Evolutionary conservation across 495 filamentous ascomycete species (phyloP), one percentile per base, ranked within the genome.

Genomic region (Parmelia sp.): DNA sequence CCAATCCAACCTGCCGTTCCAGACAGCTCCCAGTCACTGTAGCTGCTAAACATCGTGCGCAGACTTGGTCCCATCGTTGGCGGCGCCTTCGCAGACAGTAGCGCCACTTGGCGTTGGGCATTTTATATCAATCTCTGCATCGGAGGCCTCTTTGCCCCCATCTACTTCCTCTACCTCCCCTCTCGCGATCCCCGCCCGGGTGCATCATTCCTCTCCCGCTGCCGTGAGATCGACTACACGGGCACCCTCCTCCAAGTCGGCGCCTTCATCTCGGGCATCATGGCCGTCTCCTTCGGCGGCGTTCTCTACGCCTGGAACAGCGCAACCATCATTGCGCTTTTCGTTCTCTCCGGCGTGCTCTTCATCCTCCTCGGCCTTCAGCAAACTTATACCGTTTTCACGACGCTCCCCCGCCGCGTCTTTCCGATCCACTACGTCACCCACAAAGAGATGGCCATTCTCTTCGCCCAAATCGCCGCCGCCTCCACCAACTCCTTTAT

Each of bases 271-370:
- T 71, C 73, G 3, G 77, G 78, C 55, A 72, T 79, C 29, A 75
- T 83, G 67, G 80, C 78, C 23, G 74, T 85, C 66, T 76, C 71
- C 61, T 80, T 88, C 60, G 85, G 82, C 31, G 85, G 85, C 21
- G 66, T 74, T 39, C 56, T 76, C 7, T 89, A 79, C 68, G 66
- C 74, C 5, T 88, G 85, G 85, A 71, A 75, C 29, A 72, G 71
- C 56, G 77, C 75, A 6, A 75, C 71, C 17, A 84, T 82, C 36
- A 87, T 90, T 56, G 78, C 75, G 0, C 67, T 82, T 9, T 79
- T 85, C 58, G 77, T 83, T 29, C 72, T 78, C 15, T 81, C 78
- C 19, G 82, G 76, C 25, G 74, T 85, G 0, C 65, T 87, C 9
- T 73, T 85, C 37, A 69, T 83, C 49, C 15, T 76, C 5, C 80